Percentiles rank a stretch among this genome's conserved stretches.
Conservation (phyloP, 2,329 filamentous ascomycete species). For the Colletotrichum sp. region DNA sequence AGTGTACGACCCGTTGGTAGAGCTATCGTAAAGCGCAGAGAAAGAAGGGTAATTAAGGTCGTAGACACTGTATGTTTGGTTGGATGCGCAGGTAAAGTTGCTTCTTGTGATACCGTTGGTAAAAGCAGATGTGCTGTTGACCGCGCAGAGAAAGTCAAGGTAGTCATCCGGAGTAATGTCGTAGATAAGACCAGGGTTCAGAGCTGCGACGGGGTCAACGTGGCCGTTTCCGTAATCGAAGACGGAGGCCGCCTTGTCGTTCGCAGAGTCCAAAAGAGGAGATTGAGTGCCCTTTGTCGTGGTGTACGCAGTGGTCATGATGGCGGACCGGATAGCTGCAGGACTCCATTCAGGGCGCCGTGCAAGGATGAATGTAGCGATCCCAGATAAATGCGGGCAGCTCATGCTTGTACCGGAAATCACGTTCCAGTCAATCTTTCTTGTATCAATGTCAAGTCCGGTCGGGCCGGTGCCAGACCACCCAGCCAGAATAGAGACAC, state of each 20-base stretch:
- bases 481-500: conserved; percentile 15
- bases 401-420: conserved; percentile 21
- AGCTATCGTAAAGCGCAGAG: background rate
- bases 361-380: conserved; percentile 17
- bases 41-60: conserved; percentile 21
- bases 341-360: conserved; percentile 13
- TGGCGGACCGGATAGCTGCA: conserved; percentile 9
- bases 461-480: conserved; percentile 2
- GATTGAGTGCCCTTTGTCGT: background rate
- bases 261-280: background rate
- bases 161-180: conserved; percentile 24
- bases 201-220: conserved; percentile 24
- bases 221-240: conserved; percentile 17
- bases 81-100: conserved; percentile 1
- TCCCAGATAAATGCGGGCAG: conserved; percentile 19
- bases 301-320: conserved; percentile 16
- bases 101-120: background rate
- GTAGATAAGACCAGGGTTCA: conserved; percentile 24
- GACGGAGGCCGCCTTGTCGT: background rate
- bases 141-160: conserved; percentile 26
- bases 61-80: conserved; percentile 3
- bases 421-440: conserved; percentile 10
- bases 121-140: conserved; percentile 21
- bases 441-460: background rate
- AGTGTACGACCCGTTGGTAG: background rate